Conservation (phyloP, 768 basidiomycete genomes). For the Boletellus ananiceps region DNA sequence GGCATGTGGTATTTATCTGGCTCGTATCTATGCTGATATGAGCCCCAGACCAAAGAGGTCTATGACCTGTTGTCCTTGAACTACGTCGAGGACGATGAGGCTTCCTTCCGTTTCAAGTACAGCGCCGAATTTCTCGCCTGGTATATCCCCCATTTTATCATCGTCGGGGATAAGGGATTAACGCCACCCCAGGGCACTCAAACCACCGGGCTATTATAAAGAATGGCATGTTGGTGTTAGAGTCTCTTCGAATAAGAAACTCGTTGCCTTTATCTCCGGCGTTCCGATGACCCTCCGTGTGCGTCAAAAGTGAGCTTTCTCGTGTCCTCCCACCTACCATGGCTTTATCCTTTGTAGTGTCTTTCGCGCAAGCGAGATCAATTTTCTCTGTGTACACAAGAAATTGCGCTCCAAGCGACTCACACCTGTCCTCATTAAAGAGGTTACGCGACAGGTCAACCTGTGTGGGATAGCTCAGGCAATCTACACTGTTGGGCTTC, state of each 20-base stretch:
- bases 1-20: slow-evolving; percentile 35
- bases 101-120: slow-evolving; percentile 95
- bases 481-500: slow-evolving; percentile 91
- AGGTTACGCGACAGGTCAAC: slow-evolving; percentile 90
- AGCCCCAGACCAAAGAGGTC: slow-evolving; percentile 75
- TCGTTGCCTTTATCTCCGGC: slow-evolving; percentile 95
- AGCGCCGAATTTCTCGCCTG: slow-evolving; percentile 91
- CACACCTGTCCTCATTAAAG: slow-evolving; percentile 94
- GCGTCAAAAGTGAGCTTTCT: slow-evolving; percentile 62
- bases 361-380: slow-evolving; percentile 83
- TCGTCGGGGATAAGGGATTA: background rate
- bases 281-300: slow-evolving; percentile 86
- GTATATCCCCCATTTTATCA: slow-evolving; percentile 37
- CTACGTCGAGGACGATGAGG: slow-evolving; percentile 96
- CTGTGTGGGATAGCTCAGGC: slow-evolving; percentile 92
- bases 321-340: background rate
- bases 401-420: slow-evolving; percentile 93
- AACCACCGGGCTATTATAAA: slow-evolving; percentile 86
- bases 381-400: slow-evolving; percentile 97
- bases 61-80: slow-evolving; percentile 88
- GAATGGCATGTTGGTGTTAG: slow-evolving; percentile 98
- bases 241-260: slow-evolving; percentile 82
- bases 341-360: slow-evolving; percentile 38
- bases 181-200: slow-evolving; percentile 67
- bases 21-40: background rate